Evolutionary conservation across 306 rosid species (phyloP).

Genomic region (Biancaea sappan): DNA sequence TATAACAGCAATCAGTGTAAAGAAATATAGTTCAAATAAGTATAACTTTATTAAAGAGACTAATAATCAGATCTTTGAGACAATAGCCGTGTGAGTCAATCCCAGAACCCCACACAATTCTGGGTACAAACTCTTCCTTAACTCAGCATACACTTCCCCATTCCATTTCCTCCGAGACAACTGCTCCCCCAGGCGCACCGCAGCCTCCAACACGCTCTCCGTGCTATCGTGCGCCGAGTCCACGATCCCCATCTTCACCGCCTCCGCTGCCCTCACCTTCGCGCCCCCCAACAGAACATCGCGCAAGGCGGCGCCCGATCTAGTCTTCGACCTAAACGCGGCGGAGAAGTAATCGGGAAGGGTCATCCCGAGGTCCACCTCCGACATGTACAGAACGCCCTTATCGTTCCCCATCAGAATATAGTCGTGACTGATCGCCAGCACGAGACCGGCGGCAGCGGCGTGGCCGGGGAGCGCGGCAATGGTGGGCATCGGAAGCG

Average conservation of each 20-base stretch:
- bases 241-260: conserved; percentile 57
- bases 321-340: conserved; percentile 42
- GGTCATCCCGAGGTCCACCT: conserved; percentile 56
- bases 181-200: conserved; percentile 49
- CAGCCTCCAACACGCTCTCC: conserved; percentile 42
- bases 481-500: conserved; percentile 63
- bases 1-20: no score
- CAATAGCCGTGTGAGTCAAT: neutral
- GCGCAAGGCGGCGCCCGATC: conserved; percentile 35
- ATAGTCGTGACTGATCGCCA: conserved; percentile 62
- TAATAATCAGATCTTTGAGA: no score
- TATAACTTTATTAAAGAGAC: no score
- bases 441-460: conserved; percentile 49
- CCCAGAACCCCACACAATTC: conserved; percentile 39
- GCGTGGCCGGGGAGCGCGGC: conserved; percentile 65
- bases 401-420: conserved; percentile 50
- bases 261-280: conserved; percentile 51
- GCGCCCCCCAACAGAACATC: conserved; percentile 47
- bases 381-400: conserved; percentile 65
- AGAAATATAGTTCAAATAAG: no score
- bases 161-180: conserved; percentile 50
- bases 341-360: conserved; percentile 52
- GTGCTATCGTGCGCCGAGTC: conserved; percentile 55
- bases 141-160: conserved; percentile 49
- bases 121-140: conserved; percentile 62